Evolutionary conservation across 139 green algal species (phyloP).

Genomic region (Diplosphaera chodatii): DNA sequence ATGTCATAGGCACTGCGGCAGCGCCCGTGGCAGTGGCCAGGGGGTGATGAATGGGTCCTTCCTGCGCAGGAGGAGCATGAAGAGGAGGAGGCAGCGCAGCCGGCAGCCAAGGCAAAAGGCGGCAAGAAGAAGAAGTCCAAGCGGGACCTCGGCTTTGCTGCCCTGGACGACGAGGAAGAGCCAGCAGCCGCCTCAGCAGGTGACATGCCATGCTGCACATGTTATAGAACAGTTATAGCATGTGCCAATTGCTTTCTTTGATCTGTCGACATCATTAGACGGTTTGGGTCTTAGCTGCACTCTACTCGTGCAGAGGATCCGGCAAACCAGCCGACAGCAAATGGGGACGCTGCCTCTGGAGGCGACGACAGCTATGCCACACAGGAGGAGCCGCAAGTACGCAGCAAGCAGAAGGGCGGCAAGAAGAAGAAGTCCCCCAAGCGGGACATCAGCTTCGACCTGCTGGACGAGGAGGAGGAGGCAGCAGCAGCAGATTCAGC

Average conservation of each 20-base stretch:
- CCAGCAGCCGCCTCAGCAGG: not conserved
- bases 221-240: too few species aligned
- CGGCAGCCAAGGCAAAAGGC: constrained; percentile 24
- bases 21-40: too few species aligned
- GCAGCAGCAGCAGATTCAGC: not conserved
- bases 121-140: constrained; percentile 33
- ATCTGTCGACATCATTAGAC: too few species aligned
- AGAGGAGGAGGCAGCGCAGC: not conserved
- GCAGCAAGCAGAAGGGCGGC: constrained; percentile 37
- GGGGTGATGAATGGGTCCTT: too few species aligned
- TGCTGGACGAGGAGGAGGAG: constrained; percentile 3
- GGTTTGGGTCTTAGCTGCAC: too few species aligned
- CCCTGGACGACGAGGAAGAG: constrained; percentile 3
- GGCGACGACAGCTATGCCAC: not conserved
- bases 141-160: not conserved
- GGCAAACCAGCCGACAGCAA: not conserved
- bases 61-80: not conserved
- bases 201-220: too few species aligned
- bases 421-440: constrained; percentile 36
- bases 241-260: too few species aligned
- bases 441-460: constrained; percentile 1
- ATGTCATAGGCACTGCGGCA: too few species aligned
- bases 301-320: too few species aligned
- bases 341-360: not conserved
- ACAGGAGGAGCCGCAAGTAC: constrained; percentile 3